Evolutionary conservation across 768 basidiomycete species (phyloP).

Genomic region (Auriscalpium orientale): DNA sequence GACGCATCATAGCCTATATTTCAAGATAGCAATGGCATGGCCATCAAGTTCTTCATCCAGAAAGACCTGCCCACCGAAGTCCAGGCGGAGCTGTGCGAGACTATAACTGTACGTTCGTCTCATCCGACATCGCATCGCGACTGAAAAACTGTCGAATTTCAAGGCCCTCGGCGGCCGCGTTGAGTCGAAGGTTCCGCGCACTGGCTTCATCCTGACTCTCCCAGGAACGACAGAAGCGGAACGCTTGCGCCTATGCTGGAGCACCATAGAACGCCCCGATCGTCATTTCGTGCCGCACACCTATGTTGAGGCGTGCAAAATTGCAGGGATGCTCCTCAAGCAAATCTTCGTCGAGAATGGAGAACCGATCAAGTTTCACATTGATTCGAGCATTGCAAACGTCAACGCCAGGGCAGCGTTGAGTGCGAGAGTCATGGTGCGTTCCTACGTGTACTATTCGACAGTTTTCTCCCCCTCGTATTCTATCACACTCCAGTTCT

Average conservation of each 20-base stretch:
- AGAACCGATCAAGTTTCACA: slow-evolving; percentile 64
- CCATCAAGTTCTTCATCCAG: slow-evolving; percentile 80
- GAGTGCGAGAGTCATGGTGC: slow-evolving; percentile 64
- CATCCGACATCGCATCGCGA: background rate
- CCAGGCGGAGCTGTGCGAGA: slow-evolving; percentile 67
- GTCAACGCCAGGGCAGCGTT: slow-evolving; percentile 62
- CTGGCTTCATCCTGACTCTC: slow-evolving; percentile 67
- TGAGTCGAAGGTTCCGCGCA: slow-evolving; percentile 69
- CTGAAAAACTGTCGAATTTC: background rate
- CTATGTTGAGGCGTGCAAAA: slow-evolving; percentile 79
- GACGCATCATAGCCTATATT: slow-evolving; percentile 52
- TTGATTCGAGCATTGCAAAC: slow-evolving; percentile 76
- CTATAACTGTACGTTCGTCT: slow-evolving; percentile 47
- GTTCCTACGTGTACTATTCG: slow-evolving; percentile 1
- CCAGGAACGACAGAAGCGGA: slow-evolving; percentile 63
- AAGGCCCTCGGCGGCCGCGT: slow-evolving; percentile 58
- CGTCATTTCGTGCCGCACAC: slow-evolving; percentile 75
- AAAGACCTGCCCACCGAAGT: slow-evolving; percentile 64
- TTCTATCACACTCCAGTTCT: background rate
- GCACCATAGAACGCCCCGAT: slow-evolving; percentile 58
- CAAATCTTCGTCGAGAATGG: slow-evolving; percentile 71
- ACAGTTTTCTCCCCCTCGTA: background rate
- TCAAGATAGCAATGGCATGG: slow-evolving; percentile 56
- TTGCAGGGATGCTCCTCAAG: slow-evolving; percentile 62
- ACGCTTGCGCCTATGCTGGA: slow-evolving; percentile 72